These are phyloP conservation scores for Isatis lusitanica DNA, from an alignment of 441 rosid genomes.

Conservation along the genomic window DNA sequence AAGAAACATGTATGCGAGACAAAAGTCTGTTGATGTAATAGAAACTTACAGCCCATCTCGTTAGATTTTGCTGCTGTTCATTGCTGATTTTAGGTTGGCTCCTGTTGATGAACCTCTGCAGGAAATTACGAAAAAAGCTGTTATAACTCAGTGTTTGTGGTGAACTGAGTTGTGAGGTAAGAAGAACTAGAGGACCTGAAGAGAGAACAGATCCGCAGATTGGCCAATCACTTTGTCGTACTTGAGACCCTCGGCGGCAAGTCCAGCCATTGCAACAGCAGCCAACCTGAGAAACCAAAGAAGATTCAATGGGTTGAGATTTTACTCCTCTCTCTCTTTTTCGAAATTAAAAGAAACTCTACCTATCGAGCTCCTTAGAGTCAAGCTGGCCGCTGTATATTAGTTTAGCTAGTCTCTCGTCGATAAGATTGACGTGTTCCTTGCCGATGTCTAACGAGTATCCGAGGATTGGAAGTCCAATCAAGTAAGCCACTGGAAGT, in stretches of 20 bases:
- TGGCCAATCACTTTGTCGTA: conserved; percentile 91
- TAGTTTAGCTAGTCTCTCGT: conserved; percentile 71
- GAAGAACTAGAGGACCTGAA: conserved; percentile 54
- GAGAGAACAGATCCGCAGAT: conserved; percentile 92
- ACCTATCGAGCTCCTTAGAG: conserved; percentile 85
- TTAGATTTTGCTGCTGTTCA: conserved; percentile 89
- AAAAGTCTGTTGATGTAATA: neutral
- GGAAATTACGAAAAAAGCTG: neutral
- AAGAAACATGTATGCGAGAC: neutral
- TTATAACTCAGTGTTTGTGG: neutral
- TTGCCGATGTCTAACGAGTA: conserved; percentile 89
- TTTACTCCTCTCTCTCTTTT: neutral
- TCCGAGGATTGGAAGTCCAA: conserved; percentile 86
- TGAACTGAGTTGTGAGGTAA: neutral
- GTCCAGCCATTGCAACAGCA: conserved; percentile 89
- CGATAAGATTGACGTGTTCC: conserved; percentile 88
- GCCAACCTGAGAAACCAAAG: conserved; percentile 55
- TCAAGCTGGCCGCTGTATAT: conserved; percentile 90
- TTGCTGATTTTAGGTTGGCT: conserved; percentile 80
- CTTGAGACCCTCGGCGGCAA: conserved; percentile 86
- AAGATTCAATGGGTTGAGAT: neutral
- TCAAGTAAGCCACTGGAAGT: conserved; percentile 67
- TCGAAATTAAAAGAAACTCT: neutral
- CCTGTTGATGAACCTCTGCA: conserved; percentile 81
- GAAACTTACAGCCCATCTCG: conserved; percentile 89